These are phyloP conservation scores for Pelargonium nanum DNA, from an alignment of 345 rosid genomes.

Conservation along the genomic window DNA sequence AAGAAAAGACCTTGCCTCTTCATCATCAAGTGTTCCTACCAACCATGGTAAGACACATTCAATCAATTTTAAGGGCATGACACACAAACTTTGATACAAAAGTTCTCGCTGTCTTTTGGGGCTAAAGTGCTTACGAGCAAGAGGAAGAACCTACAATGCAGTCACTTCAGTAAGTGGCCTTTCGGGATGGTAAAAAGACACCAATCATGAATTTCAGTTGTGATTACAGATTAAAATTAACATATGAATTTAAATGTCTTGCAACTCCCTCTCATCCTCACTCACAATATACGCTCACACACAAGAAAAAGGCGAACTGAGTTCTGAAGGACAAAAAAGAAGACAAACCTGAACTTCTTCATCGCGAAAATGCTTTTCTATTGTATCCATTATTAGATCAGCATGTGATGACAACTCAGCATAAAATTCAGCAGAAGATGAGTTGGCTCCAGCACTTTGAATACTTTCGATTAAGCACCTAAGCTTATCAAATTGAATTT, in stretches of 20 bases:
- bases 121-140: conserved; percentile 64
- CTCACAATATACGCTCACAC: too few relatives aligned
- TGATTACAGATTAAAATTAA: too few relatives aligned
- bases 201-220: too few relatives aligned
- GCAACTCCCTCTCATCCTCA: background rate
- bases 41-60: conserved; percentile 89
- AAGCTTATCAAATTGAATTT: conserved; percentile 63
- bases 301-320: background rate
- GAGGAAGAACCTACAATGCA: conserved; percentile 74
- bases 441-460: conserved; percentile 58
- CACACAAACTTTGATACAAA: conserved; percentile 70
- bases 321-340: too few relatives aligned
- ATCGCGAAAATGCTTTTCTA: conserved; percentile 56
- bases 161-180: conserved; percentile 14
- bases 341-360: conserved; percentile 78
- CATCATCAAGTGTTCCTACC: conserved; percentile 52
- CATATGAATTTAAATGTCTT: background rate
- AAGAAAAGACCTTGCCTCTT: conserved; percentile 61
- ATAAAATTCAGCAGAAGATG: conserved; percentile 68
- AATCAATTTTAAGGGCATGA: conserved; percentile 84
- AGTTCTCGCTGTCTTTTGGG: conserved; percentile 65
- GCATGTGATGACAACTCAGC: conserved; percentile 69
- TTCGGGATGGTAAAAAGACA: background rate
- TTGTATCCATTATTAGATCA: conserved; percentile 76
- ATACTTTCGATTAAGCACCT: conserved; percentile 70